These are phyloP conservation scores for Xylariaceae sp. DNA, from an alignment of 2,329 filamentous ascomycete species.

Conservation along the genomic window DNA sequence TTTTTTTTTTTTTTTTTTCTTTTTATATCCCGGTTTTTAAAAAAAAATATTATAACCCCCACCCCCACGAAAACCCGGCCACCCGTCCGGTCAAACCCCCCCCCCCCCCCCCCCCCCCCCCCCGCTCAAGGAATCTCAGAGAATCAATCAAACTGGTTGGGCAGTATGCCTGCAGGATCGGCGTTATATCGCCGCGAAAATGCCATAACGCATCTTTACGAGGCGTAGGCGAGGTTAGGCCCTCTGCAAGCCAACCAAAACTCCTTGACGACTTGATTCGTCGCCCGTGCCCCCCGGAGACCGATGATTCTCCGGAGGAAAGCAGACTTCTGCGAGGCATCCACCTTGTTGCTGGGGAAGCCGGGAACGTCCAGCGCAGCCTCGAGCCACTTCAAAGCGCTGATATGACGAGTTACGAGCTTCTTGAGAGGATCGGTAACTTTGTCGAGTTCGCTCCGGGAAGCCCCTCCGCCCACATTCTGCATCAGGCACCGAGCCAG, in stretches of 20 bases:
- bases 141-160: too few relatives aligned
- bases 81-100: too few relatives aligned
- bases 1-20: too few relatives aligned
- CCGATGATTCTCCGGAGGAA: slow-evolving; percentile 64
- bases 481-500: slow-evolving; percentile 55
- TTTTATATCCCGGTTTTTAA: too few relatives aligned
- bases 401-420: slow-evolving; percentile 51
- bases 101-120: too few relatives aligned
- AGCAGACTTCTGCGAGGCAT: slow-evolving; percentile 51
- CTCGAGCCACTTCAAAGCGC: slow-evolving; percentile 58
- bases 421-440: slow-evolving; percentile 67
- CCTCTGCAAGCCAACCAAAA: slow-evolving; percentile 68
- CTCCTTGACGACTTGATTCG: slow-evolving; percentile 62
- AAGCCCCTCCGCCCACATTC: slow-evolving; percentile 63
- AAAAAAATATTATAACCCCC: too few relatives aligned
- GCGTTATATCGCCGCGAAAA: too few relatives aligned
- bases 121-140: too few relatives aligned
- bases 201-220: too few relatives aligned
- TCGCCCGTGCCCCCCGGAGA: slow-evolving; percentile 57
- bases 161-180: too few relatives aligned
- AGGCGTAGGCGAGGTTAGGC: slow-evolving; percentile 55
- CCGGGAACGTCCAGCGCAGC: slow-evolving; percentile 48
- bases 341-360: slow-evolving; percentile 57
- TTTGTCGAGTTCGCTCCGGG: slow-evolving; percentile 66
- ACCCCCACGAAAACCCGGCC: too few relatives aligned